Evolutionary conservation across 2,329 filamentous ascomycete species (phyloP), one percentile per base, ranked within the genome.

Genomic region (Fusarium musae): DNA sequence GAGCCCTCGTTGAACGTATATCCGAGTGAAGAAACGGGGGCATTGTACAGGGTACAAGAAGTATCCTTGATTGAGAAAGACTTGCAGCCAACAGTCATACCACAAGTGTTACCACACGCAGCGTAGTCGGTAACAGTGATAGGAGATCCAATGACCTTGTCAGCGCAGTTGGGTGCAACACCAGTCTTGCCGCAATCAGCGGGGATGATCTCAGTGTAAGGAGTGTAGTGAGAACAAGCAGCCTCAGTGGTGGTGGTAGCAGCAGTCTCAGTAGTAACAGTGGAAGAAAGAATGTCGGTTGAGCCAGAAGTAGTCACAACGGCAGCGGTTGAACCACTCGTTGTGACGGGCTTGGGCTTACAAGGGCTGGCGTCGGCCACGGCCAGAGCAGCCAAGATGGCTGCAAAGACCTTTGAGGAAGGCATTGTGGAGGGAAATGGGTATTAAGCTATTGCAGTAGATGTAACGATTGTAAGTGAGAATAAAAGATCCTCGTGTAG

Each of bases 391-490:
- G 71, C 71, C 58, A 74, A 28, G 43, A 74, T 46, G 59, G 71
- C 71, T n/a, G 71, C 58, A 47, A 74, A 72, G 63, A 74, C 70
- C 67, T 74, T 74, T 34, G 53, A 49, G 12, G 71, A 74, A 61
- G 71, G 63, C 71, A 74, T 74, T 43, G n/a, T 42, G 32, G 23
- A 39, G 39, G 13, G 32, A 13, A 15, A 19, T 28, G 32, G 11
- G 13, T 58, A 71, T 67, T 73, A 54, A 42, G 54, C 34, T 64
- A 54, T 62, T 57, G 32, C 37, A n/a, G 30, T 52, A 46, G 17
- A 16, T 6, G 42, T 54, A 74, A 69, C 59, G 71, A 73, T 56
- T 68, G 71, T 61, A 32, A 43, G 34, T 59, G 42, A 56, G 66
- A 50, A 46, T 49, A 43, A 39, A 44, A 53, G 23, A 49, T 40